A percentile compares a stretch with the other conserved stretches of the same genome.
phyloP scores from a whole-genome alignment of 2,329 filamentous ascomycete species.

The Clonostachys rhizophaga region DNA sequence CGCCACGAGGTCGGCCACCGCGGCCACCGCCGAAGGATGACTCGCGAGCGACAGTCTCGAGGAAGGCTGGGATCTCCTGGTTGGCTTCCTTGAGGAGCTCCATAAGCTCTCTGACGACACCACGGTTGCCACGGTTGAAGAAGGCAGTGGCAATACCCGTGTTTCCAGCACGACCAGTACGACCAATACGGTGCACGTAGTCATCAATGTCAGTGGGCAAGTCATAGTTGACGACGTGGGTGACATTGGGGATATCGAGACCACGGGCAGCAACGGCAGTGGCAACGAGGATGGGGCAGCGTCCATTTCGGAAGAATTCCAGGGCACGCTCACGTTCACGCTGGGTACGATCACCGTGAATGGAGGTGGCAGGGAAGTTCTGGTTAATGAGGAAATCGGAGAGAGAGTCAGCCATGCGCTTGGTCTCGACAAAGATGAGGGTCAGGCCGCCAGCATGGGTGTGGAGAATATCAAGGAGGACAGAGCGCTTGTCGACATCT shows the following conservation, averaged over 20 bases:
- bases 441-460: constrained; percentile 86
- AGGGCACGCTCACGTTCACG: constrained; percentile 97
- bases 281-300: constrained; percentile 93
- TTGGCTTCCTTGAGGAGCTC: constrained; percentile 99
- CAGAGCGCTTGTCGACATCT: constrained; percentile 95
- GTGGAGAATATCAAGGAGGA: constrained; percentile 95
- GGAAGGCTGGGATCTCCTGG: constrained; percentile 89
- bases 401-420: constrained; percentile 97
- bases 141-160: constrained; percentile 97
- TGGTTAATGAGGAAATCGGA: constrained; percentile 99
- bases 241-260: constrained; percentile 94
- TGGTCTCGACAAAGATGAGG: constrained; percentile 98
- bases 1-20: constrained; percentile 44
- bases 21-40: constrained; percentile 76
- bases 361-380: constrained; percentile 95
- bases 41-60: constrained; percentile 96
- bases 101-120: constrained; percentile 91
- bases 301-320: constrained; percentile 94
- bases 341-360: constrained; percentile 97
- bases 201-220: constrained; percentile 98
- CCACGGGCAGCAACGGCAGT: constrained; percentile 91
- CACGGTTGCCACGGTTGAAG: constrained; percentile 99
- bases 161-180: constrained; percentile 99
- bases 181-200: constrained; percentile 98
- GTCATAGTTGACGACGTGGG: constrained; percentile 98